Conservation (phyloP, 805 yeast genomes). For the Sugiyamaella americana region DNA sequence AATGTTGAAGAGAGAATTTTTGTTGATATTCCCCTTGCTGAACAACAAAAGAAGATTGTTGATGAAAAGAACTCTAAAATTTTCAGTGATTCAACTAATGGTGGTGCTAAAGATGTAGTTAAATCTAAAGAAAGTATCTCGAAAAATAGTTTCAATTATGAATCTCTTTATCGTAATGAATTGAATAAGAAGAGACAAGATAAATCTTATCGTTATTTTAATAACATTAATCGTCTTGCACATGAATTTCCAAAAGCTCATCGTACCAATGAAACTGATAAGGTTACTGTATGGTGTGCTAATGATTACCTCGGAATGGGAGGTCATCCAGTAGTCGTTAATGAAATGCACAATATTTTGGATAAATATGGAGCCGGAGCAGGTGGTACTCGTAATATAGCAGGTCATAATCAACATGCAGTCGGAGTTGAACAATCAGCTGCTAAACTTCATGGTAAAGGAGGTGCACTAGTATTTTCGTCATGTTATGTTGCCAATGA, state of each 20-base stretch:
- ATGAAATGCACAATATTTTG: constrained; percentile 71
- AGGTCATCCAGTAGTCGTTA: constrained; percentile 62
- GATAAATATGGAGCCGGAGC: constrained; percentile 96
- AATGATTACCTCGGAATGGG: constrained; percentile 97
- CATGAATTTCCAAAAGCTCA: constrained; percentile 92
- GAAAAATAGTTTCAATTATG: constrained; percentile 52
- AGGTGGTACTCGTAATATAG: constrained; percentile 98
- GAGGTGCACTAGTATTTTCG: constrained; percentile 89
- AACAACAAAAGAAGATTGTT: constrained; percentile 9
- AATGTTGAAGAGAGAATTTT: constrained; percentile 31
- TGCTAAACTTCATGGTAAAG: constrained; percentile 89
- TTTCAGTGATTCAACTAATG: background rate
- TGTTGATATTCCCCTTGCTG: constrained; percentile 27
- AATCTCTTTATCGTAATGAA: constrained; percentile 61
- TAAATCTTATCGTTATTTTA: constrained; percentile 91
- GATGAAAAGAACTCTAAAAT: constrained; percentile 17
- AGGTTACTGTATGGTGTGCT: constrained; percentile 98
- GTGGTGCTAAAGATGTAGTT: background rate
- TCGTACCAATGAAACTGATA: constrained; percentile 62
- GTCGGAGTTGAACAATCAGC: constrained; percentile 76
- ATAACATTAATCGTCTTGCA: constrained; percentile 94
- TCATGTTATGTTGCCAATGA: constrained; percentile 97
- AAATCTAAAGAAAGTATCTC: constrained; percentile 9
- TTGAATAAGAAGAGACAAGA: constrained; percentile 71
- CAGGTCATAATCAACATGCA: constrained; percentile 94